Conservation (phyloP, 768 basidiomycete species). For the Lactifluus subvellereus region DNA sequence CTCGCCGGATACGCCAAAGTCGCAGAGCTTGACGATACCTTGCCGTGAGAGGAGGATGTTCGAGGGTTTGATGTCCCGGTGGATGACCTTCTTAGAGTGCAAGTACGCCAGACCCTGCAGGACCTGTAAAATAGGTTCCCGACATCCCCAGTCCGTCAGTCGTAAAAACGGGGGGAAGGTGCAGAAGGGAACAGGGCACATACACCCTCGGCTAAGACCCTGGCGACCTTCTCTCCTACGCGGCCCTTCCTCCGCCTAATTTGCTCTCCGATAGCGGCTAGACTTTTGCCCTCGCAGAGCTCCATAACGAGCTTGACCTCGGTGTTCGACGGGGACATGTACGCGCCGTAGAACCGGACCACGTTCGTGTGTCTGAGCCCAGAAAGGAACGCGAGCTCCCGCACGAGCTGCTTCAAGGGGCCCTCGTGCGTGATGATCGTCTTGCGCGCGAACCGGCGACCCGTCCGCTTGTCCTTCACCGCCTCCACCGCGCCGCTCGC, state of each 20-base stretch:
- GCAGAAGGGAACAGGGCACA: constrained; percentile 26
- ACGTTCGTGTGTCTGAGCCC: constrained; percentile 76
- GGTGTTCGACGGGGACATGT: constrained; percentile 68
- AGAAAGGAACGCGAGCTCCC: constrained; percentile 82
- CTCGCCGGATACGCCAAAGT: constrained; percentile 93
- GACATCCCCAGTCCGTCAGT: neutral
- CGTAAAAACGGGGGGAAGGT: neutral
- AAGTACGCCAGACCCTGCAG: constrained; percentile 83
- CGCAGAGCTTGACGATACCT: constrained; percentile 82
- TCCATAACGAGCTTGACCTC: constrained; percentile 94
- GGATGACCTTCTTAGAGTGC: constrained; percentile 81
- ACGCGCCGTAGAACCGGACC: constrained; percentile 82
- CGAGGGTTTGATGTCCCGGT: constrained; percentile 86
- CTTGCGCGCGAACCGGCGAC: constrained; percentile 82
- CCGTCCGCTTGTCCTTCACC: constrained; percentile 70
- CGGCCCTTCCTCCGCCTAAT: constrained; percentile 66
- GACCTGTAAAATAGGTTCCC: constrained; percentile 38
- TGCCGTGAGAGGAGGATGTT: constrained; percentile 79
- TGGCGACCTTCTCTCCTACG: constrained; percentile 75
- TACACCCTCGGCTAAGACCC: constrained; percentile 83
- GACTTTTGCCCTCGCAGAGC: constrained; percentile 68
- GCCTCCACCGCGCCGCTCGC: constrained; percentile 89
- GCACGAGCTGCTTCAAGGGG: constrained; percentile 77
- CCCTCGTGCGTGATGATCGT: constrained; percentile 82
- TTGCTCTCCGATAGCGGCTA: constrained; percentile 76